phyloP scores from a whole-genome alignment of 106 monocot species.

The Phalaenopsis equestris region DNA sequence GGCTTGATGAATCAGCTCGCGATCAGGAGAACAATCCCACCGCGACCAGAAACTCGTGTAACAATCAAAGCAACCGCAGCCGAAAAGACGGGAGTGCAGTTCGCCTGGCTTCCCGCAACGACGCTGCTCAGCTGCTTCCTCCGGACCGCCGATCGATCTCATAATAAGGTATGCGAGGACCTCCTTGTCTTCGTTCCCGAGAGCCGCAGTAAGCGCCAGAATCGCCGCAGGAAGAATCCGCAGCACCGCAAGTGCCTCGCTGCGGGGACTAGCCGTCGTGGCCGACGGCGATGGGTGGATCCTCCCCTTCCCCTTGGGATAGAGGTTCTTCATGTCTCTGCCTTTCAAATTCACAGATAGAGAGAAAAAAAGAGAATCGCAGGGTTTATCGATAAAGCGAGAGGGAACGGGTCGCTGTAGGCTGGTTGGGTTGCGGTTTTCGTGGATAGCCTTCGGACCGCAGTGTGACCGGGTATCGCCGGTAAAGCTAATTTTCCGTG shows the following conservation, averaged over 20 bases:
- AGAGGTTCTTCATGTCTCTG: constrained; percentile 30
- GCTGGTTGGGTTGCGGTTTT: neutral
- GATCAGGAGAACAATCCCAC: constrained; percentile 41
- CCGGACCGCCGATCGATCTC: constrained; percentile 6
- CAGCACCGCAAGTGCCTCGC: constrained; percentile 13
- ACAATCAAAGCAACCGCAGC: constrained; percentile 56
- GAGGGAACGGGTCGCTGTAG: neutral
- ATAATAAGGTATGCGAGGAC: constrained; percentile 24
- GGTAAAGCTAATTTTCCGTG: neutral
- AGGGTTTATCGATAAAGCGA: neutral
- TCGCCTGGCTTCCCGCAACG: neutral
- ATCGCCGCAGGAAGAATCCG: constrained; percentile 18
- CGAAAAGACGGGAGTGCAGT: constrained; percentile 21
- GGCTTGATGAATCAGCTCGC: constrained; percentile 44
- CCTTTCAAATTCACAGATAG: neutral
- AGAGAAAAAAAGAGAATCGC: neutral
- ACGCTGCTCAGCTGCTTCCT: neutral
- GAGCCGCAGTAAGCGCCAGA: constrained; percentile 16
- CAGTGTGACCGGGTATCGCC: neutral
- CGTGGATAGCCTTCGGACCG: neutral
- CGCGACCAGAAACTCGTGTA: constrained; percentile 54
- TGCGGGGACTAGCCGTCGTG: neutral
- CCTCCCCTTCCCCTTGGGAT: constrained; percentile 40
- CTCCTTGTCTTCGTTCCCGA: constrained; percentile 20
- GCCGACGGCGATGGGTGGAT: constrained; percentile 38